Conservation (phyloP, 176 grass and related monocot species). For the Zea luxurians region DNA sequence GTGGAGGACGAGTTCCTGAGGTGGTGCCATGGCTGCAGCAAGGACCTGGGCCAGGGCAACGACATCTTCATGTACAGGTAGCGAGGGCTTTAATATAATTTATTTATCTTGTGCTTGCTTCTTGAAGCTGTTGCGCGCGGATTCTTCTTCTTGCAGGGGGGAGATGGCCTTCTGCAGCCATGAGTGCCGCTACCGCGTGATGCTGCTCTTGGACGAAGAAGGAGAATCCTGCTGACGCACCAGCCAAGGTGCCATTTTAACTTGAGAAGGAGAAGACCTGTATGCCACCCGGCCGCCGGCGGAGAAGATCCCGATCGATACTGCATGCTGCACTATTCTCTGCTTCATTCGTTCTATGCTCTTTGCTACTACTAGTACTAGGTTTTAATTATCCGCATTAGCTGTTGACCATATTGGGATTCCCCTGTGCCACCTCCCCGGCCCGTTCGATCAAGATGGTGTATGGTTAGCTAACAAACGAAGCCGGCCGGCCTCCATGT, state of each 20-base stretch:
- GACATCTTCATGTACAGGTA: slow-evolving; percentile 81
- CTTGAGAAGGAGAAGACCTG: neutral
- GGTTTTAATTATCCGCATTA: neutral
- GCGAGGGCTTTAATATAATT: neutral
- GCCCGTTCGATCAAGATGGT: too few species aligned
- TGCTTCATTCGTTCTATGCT: neutral
- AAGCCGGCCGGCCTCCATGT: too few species aligned
- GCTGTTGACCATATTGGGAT: too few species aligned
- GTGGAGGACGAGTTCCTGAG: slow-evolving; percentile 46
- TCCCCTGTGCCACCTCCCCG: too few species aligned
- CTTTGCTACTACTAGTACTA: neutral
- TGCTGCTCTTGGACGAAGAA: slow-evolving; percentile 54
- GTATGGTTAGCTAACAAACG: too few species aligned
- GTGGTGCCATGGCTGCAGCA: slow-evolving; percentile 68
- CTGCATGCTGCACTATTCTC: neutral
- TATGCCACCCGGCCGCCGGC: neutral
- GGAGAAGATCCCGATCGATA: neutral
- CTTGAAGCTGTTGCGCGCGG: neutral
- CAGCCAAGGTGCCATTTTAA: neutral
- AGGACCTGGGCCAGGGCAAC: slow-evolving; percentile 56
- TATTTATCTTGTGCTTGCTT: neutral
- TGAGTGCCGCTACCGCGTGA: slow-evolving; percentile 62
- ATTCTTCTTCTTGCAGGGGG: slow-evolving; percentile 44
- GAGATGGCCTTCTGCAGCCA: slow-evolving; percentile 68
- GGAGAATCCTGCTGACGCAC: slow-evolving; percentile 1